phyloP scores from a whole-genome alignment of 768 basidiomycete genomes.

The Leccinellum rugosiceps region DNA sequence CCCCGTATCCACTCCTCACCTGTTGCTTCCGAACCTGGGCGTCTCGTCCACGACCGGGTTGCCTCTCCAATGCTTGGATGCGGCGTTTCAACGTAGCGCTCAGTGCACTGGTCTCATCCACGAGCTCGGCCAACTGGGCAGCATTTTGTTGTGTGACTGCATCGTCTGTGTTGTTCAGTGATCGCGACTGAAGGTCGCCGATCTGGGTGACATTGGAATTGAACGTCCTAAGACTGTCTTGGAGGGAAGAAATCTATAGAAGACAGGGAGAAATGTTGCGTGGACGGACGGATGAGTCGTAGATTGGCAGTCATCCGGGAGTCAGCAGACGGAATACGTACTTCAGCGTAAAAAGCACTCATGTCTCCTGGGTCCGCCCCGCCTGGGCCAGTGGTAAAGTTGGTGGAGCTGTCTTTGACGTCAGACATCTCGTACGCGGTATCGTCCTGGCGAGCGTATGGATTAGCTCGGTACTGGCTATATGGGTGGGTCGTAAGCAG shows the following conservation, averaged over 20 bases:
- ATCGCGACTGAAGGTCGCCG: conserved; percentile 69
- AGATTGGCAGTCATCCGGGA: not conserved
- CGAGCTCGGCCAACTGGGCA: conserved; percentile 63
- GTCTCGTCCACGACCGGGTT: conserved; percentile 61
- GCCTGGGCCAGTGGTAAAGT: conserved; percentile 38
- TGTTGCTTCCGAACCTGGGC: conserved; percentile 77
- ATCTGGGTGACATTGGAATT: conserved; percentile 69
- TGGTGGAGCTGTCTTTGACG: conserved; percentile 56
- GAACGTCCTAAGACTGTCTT: conserved; percentile 66
- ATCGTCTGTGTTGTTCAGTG: conserved; percentile 76
- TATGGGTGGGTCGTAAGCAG: not conserved
- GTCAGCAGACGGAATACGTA: conserved; percentile 27
- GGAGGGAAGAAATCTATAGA: conserved; percentile 66
- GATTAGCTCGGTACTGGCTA: conserved; percentile 46
- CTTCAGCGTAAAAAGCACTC: conserved; percentile 74
- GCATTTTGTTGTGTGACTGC: conserved; percentile 56
- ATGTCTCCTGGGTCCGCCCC: conserved; percentile 53
- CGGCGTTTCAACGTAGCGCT: conserved; percentile 67
- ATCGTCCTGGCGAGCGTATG: conserved; percentile 64
- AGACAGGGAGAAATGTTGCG: not conserved
- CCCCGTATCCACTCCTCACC: conserved; percentile 35
- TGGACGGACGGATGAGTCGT: not conserved
- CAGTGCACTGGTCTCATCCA: conserved; percentile 68
- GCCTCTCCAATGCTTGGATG: conserved; percentile 67
- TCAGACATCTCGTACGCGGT: conserved; percentile 67